A percentile compares a stretch with the other conserved stretches of the same genome.
phyloP scores from a whole-genome alignment of 352 stramenopile species.

The Phytophthora pini region DNA sequence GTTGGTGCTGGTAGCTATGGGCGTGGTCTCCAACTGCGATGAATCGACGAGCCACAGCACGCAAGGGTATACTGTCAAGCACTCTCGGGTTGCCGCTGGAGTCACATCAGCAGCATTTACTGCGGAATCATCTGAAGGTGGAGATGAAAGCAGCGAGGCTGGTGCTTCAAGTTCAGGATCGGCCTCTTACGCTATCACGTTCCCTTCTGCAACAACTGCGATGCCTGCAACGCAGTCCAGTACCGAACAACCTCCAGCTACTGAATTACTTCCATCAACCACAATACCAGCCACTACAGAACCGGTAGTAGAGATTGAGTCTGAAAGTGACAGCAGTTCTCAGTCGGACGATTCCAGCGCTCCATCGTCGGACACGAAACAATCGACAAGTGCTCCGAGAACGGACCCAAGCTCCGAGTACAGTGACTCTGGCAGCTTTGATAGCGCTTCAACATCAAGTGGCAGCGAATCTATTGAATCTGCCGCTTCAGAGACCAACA shows the following conservation, averaged over 20 bases:
- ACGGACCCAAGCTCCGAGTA: neutral
- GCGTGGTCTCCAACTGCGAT: constrained; percentile 7
- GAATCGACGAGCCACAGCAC: constrained; percentile 8
- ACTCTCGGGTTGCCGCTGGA: constrained; percentile 1
- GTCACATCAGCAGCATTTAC: constrained; percentile 4
- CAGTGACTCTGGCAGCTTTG: constrained; percentile 4
- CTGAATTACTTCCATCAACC: constrained; percentile 3
- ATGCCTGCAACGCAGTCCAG: neutral
- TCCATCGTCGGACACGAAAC: constrained; percentile 2
- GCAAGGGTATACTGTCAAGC: constrained; percentile 3
- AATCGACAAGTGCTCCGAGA: constrained; percentile 2
- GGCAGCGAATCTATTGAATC: constrained; percentile 1
- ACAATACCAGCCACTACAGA: neutral
- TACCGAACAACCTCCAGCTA: neutral
- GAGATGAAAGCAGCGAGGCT: neutral
- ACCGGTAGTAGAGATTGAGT: neutral
- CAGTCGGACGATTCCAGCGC: constrained; percentile 10
- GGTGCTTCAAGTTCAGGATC: constrained; percentile 6
- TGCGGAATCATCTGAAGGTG: neutral
- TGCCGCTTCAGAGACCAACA: neutral
- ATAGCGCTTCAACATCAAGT: constrained; percentile 1
- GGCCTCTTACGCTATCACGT: constrained; percentile 9
- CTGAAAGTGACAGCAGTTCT: neutral
- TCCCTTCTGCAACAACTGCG: constrained; percentile 1
- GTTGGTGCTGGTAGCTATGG: neutral